phyloP scores from a whole-genome alignment of 225 moss, liverwort and hornwort species.

The Anthoceros angustus region DNA sequence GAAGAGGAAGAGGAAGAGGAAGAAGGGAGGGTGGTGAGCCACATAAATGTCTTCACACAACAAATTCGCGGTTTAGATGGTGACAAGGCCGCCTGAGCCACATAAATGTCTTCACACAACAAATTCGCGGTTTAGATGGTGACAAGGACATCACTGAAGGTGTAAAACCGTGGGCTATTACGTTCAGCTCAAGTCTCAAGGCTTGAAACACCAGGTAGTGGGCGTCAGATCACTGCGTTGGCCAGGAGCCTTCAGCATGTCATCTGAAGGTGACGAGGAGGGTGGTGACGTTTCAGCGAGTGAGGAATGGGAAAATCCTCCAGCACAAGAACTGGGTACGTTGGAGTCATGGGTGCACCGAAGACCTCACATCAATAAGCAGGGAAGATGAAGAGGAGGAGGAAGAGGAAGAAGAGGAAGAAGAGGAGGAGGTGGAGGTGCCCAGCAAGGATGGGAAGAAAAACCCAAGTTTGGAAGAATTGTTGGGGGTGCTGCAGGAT shows the following conservation, averaged over 20 bases:
- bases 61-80: too few relatives aligned
- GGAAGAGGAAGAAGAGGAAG: slow-evolving; percentile 11
- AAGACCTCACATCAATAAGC: slow-evolving; percentile 49
- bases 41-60: not conserved
- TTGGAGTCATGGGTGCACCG: slow-evolving; percentile 73
- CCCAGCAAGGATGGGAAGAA: slow-evolving; percentile 14
- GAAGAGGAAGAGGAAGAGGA: slow-evolving; percentile 35
- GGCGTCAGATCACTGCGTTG: slow-evolving; percentile 60
- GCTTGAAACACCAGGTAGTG: slow-evolving; percentile 62
- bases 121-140: slow-evolving; percentile 29
- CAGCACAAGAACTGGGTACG: slow-evolving; percentile 31
- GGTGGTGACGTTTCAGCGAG: slow-evolving; percentile 31
- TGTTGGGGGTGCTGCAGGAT: too few relatives aligned
- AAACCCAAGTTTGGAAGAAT: slow-evolving; percentile 11
- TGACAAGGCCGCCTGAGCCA: too few relatives aligned
- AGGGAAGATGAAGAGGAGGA: slow-evolving; percentile 51
- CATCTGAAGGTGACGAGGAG: slow-evolving; percentile 48
- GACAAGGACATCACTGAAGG: slow-evolving; percentile 37
- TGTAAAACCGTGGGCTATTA: slow-evolving; percentile 62
- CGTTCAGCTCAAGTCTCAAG: slow-evolving; percentile 59
- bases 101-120: not conserved
- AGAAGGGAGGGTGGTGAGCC: not conserved
- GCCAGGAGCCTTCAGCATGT: slow-evolving; percentile 60
- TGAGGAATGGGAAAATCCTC: slow-evolving; percentile 57
- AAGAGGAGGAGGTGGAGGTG: slow-evolving; percentile 17